Evolutionary conservation across 1,139 yeast genomes (phyloP).

Genomic region (Yamadazyma spencermartinsiae): DNA sequence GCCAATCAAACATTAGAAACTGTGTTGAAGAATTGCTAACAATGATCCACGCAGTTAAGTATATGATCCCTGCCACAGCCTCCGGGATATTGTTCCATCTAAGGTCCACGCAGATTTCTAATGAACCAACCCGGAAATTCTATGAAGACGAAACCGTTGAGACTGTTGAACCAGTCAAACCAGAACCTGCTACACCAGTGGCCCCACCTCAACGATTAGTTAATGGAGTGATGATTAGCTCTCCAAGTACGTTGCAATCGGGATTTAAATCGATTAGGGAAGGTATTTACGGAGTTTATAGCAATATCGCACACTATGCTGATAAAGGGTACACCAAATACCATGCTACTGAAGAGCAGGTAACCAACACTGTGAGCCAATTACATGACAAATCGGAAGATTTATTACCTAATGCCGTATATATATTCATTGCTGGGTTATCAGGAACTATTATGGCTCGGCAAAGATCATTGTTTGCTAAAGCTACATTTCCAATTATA

Average conservation of each 20-base stretch:
- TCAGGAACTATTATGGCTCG: constrained; percentile 83
- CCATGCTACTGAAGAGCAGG: constrained; percentile 62
- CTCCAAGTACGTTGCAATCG: constrained; percentile 50
- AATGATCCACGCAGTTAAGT: neutral
- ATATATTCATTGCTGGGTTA: constrained; percentile 70
- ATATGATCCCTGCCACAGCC: neutral
- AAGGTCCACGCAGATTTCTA: neutral
- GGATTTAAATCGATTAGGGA: constrained; percentile 50
- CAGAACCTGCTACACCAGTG: constrained; percentile 51
- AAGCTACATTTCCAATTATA: constrained; percentile 60
- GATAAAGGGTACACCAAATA: constrained; percentile 48
- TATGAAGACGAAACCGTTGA: constrained; percentile 59
- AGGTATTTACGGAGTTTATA: constrained; percentile 18
- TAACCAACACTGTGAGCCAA: constrained; percentile 65
- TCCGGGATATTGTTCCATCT: neutral
- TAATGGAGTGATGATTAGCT: constrained; percentile 59
- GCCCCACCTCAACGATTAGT: constrained; percentile 45
- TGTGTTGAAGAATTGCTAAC: too few relatives aligned
- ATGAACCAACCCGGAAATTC: constrained; percentile 39
- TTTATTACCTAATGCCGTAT: constrained; percentile 72
- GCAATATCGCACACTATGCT: constrained; percentile 22
- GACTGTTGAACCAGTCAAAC: constrained; percentile 57
- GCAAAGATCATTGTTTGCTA: constrained; percentile 60
- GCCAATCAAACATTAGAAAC: constrained; percentile 1
- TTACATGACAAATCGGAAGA: constrained; percentile 75